phyloP scores from a whole-genome alignment of 805 yeast genomes.

The Metschnikowia lachancei region DNA sequence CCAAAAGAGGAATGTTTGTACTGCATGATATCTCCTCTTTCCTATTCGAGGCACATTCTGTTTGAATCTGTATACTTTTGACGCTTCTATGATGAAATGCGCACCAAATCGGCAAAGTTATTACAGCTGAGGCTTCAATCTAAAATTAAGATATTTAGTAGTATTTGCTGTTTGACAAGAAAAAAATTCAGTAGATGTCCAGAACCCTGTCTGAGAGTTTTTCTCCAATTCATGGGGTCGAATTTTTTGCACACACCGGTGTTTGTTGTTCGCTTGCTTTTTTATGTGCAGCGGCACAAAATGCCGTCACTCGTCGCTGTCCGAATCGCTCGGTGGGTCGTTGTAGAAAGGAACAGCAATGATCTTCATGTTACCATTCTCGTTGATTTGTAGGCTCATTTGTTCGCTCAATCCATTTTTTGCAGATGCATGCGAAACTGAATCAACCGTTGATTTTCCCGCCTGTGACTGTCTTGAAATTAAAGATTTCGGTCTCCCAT shows the following conservation, averaged over 20 bases:
- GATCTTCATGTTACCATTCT: slow-evolving; percentile 24
- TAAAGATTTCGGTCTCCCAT: slow-evolving; percentile 7
- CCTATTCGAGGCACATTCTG: slow-evolving; percentile 8
- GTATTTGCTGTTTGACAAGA: not conserved
- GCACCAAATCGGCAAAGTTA: slow-evolving; percentile 9
- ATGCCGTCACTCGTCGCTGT: slow-evolving; percentile 13
- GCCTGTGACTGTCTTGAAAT: slow-evolving; percentile 2
- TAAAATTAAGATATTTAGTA: not conserved
- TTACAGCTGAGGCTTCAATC: not conserved
- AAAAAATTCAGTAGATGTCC: too few relatives aligned
- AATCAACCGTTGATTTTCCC: slow-evolving; percentile 1
- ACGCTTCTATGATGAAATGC: slow-evolving; percentile 4
- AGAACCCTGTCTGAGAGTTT: too few relatives aligned
- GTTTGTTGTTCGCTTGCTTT: not conserved
- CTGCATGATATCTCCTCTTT: slow-evolving; percentile 8
- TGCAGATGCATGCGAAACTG: slow-evolving; percentile 15
- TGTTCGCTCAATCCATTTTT: slow-evolving; percentile 13
- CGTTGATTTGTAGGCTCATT: slow-evolving; percentile 12
- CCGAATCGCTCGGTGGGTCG: slow-evolving; percentile 39
- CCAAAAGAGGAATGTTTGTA: not conserved
- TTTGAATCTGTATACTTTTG: slow-evolving; percentile 7
- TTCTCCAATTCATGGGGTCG: too few relatives aligned
- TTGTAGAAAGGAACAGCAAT: slow-evolving; percentile 40
- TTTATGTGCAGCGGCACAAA: not conserved
- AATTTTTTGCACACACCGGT: too few relatives aligned